phyloP scores from a whole-genome alignment of 176 grass and related monocot species.

The Raddia distichophylla region DNA sequence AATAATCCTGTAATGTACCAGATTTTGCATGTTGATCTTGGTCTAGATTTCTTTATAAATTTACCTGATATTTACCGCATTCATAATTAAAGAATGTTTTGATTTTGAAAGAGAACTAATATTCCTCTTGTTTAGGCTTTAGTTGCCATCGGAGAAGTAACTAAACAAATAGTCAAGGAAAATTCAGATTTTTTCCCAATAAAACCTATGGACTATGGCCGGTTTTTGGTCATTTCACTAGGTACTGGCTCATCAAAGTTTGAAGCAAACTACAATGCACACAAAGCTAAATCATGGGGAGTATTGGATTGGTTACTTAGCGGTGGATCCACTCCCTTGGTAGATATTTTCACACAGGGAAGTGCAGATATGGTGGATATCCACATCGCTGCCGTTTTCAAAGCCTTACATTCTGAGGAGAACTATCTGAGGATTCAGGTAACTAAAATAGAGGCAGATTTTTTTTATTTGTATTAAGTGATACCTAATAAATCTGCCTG shows the following conservation, averaged over 20 bases:
- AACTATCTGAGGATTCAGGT: constrained; percentile 95
- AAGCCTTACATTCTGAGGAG: constrained; percentile 67
- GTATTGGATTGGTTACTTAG: constrained; percentile 69
- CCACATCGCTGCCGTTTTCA: constrained; percentile 74
- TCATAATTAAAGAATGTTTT: constrained; percentile 19
- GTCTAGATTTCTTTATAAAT: constrained; percentile 12
- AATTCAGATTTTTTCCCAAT: constrained; percentile 91
- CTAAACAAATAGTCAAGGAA: constrained; percentile 73
- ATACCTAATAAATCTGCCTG: constrained; percentile 1
- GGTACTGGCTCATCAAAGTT: constrained; percentile 80
- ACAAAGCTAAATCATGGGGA: constrained; percentile 72
- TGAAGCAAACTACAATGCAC: constrained; percentile 54
- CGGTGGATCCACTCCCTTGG: constrained; percentile 74
- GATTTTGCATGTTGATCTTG: constrained; percentile 2
- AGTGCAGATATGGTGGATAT: constrained; percentile 93
- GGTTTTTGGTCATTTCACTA: constrained; percentile 77
- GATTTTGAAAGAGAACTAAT: constrained; percentile 20
- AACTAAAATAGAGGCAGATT: constrained; percentile 28
- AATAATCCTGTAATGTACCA: constrained; percentile 71
- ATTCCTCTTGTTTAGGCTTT: constrained; percentile 59
- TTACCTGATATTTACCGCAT: constrained; percentile 32
- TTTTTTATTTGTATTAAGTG: neutral
- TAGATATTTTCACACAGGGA: constrained; percentile 82
- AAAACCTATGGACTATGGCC: constrained; percentile 79
- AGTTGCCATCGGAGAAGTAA: constrained; percentile 80